phyloP scores from a whole-genome alignment of 768 basidiomycete genomes.

The Rhodotorula kratochvilovae region DNA sequence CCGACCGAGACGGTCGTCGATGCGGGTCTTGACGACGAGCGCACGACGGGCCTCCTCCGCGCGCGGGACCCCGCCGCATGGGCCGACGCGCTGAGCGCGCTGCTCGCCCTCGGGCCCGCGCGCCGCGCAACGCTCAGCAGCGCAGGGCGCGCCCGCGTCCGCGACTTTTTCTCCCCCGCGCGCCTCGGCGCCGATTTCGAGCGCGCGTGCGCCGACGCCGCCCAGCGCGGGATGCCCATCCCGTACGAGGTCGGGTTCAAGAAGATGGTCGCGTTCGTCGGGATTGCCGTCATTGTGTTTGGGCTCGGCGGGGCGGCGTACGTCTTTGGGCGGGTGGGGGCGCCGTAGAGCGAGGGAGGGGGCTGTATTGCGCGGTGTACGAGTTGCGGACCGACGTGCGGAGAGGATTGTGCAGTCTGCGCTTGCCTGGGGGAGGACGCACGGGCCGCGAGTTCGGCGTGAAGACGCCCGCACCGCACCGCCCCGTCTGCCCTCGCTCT shows the following conservation, averaged over 20 bases:
- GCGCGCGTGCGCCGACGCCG: conserved; percentile 57
- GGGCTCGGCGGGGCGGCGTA: background rate
- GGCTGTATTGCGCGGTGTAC: too few species aligned
- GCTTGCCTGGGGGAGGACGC: too few species aligned
- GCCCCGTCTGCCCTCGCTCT: too few species aligned
- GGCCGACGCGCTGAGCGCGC: conserved; percentile 63
- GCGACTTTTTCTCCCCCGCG: conserved; percentile 67
- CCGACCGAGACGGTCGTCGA: conserved; percentile 81
- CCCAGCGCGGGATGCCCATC: conserved; percentile 18
- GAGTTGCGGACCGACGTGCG: too few species aligned
- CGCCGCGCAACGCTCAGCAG: conserved; percentile 55
- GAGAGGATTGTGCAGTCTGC: too few species aligned
- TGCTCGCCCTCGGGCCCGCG: conserved; percentile 48
- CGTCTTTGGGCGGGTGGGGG: background rate
- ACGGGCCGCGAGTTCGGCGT: too few species aligned
- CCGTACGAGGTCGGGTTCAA: conserved; percentile 28
- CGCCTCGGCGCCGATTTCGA: conserved; percentile 34
- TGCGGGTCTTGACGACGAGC: conserved; percentile 25
- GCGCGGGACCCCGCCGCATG: conserved; percentile 62
- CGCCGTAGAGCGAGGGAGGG: background rate
- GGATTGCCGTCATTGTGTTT: background rate
- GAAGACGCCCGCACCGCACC: too few species aligned
- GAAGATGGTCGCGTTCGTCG: conserved; percentile 13
- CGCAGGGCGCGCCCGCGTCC: conserved; percentile 62
- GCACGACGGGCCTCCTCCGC: conserved; percentile 72